Conservation (phyloP, 345 rosid genomes). For the Eucalyptus guilfoylei region DNA sequence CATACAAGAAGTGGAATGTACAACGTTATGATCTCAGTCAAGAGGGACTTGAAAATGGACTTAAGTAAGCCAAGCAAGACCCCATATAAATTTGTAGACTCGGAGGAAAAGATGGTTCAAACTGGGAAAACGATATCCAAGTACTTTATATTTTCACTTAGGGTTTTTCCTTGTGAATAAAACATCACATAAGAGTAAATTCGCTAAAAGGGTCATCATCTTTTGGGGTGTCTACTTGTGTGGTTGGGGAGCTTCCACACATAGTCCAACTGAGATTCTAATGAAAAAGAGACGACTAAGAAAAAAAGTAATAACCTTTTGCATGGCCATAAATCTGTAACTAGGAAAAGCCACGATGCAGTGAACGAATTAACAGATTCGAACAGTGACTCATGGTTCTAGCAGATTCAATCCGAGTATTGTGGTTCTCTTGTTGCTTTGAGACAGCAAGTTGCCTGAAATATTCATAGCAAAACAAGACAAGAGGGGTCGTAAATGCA, state of each 20-base stretch:
- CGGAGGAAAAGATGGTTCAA: background rate
- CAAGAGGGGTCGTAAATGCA: background rate
- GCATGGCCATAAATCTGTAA: background rate
- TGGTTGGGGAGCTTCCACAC: background rate
- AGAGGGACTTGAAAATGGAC: background rate
- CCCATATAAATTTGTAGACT: background rate
- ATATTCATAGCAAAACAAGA: background rate
- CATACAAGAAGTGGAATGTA: background rate
- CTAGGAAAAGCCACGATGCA: background rate
- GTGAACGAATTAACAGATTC: background rate
- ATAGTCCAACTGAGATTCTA: background rate
- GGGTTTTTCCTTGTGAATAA: background rate
- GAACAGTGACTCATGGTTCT: background rate
- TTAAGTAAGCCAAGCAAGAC: background rate
- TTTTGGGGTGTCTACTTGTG: background rate
- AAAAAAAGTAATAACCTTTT: background rate
- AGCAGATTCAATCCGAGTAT: background rate
- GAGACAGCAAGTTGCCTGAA: background rate
- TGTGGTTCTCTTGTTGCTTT: background rate
- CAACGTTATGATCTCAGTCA: background rate
- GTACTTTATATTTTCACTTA: background rate
- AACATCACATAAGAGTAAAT: background rate
- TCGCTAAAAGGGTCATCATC: background rate
- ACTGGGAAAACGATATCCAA: background rate
- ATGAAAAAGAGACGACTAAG: background rate